phyloP scores from a whole-genome alignment of 805 yeast species.

The Sporopachydermia quercuum region DNA sequence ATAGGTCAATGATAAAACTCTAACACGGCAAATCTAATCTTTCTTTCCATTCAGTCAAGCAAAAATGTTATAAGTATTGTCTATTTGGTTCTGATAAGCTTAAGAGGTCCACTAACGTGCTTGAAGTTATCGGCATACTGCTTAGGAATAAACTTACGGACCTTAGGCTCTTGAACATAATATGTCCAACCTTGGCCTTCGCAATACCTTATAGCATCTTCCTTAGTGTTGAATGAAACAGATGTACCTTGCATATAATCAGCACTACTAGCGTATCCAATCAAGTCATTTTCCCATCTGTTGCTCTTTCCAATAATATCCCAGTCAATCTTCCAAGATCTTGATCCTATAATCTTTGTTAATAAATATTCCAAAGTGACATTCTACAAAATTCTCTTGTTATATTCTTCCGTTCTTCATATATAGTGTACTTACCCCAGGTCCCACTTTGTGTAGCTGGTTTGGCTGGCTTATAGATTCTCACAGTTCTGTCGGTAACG shows the following conservation, averaged over 20 bases:
- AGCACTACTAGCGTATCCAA: slow-evolving; percentile 69
- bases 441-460: slow-evolving; percentile 70
- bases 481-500: slow-evolving; percentile 44
- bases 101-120: slow-evolving; percentile 56
- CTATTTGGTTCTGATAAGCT: slow-evolving; percentile 70
- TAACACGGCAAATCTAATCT: too few species aligned
- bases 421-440: slow-evolving; percentile 11
- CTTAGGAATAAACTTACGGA: slow-evolving; percentile 58
- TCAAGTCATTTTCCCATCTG: slow-evolving; percentile 82
- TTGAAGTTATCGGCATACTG: slow-evolving; percentile 58
- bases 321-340: slow-evolving; percentile 74
- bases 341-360: slow-evolving; percentile 10
- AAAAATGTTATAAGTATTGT: too few species aligned
- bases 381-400: too few species aligned
- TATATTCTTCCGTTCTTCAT: neutral
- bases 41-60: too few species aligned
- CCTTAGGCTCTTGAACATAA: slow-evolving; percentile 69
- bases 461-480: slow-evolving; percentile 65
- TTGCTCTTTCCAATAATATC: slow-evolving; percentile 62
- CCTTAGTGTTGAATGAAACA: slow-evolving; percentile 59
- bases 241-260: slow-evolving; percentile 71
- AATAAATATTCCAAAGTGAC: neutral
- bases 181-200: slow-evolving; percentile 77
- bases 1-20: too few species aligned
- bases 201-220: slow-evolving; percentile 67